phyloP scores from a whole-genome alignment of 305 asterid genomes.

The Fraxinus greggii region DNA sequence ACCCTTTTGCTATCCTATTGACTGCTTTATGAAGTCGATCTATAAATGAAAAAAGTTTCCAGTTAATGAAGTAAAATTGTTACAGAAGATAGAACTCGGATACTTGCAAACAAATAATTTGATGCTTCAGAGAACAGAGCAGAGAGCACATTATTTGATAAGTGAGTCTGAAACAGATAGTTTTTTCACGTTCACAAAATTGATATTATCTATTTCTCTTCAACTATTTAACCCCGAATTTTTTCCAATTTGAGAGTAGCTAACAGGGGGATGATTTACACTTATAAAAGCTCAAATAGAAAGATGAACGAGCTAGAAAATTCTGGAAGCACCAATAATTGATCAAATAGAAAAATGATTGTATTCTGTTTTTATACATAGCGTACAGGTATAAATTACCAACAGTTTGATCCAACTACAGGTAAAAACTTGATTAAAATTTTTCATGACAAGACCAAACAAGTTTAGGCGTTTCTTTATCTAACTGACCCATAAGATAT shows the following conservation, averaged over 20 bases:
- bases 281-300: not conserved
- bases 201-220: constrained; percentile 5
- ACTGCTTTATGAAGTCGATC: not conserved
- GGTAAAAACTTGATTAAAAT: constrained; percentile 15
- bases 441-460: constrained; percentile 13
- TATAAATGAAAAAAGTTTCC: not conserved
- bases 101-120: not conserved
- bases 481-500: constrained; percentile 9
- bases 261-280: not conserved
- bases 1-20: not conserved
- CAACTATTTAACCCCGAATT: not conserved
- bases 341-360: not conserved
- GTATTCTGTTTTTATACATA: not conserved
- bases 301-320: not conserved
- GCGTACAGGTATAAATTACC: not conserved
- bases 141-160: not conserved
- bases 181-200: not conserved
- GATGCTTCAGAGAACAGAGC: not conserved
- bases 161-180: not conserved
- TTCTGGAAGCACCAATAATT: not conserved
- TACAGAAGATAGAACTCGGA: not conserved
- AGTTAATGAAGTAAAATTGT: not conserved
- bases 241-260: not conserved
- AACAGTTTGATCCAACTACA: constrained; percentile 4
- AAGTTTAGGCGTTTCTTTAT: not conserved